Conservation (phyloP, 805 yeast species). For the Lipomyces japonicus region DNA sequence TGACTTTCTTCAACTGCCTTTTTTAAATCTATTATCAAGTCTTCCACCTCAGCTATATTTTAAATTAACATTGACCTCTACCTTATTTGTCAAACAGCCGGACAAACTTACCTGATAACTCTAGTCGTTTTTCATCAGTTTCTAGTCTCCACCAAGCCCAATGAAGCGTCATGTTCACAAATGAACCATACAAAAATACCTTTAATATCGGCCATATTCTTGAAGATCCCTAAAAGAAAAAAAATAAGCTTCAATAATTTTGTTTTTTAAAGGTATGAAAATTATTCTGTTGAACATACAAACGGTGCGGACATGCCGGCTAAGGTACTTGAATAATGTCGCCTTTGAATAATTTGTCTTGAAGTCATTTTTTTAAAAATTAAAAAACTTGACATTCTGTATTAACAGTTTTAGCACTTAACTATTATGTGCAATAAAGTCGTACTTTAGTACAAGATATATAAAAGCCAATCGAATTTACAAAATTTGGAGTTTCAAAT, state of each 20-base stretch:
- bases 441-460: not conserved
- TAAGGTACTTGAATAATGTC: not conserved
- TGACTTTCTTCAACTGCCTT: not conserved
- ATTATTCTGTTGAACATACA: not conserved
- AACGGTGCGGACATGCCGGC: not conserved
- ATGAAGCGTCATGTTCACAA: slow-evolving; percentile 20
- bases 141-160: slow-evolving; percentile 28
- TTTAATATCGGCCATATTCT: slow-evolving; percentile 21
- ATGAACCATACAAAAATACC: slow-evolving; percentile 23
- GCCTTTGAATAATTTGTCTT: not conserved
- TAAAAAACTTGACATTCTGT: not conserved
- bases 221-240: slow-evolving; percentile 19
- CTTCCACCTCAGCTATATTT: too few species aligned
- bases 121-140: slow-evolving; percentile 13
- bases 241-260: too few species aligned
- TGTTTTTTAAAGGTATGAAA: not conserved
- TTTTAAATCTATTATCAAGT: too few species aligned
- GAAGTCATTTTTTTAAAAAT: not conserved
- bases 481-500: not conserved
- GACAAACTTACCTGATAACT: slow-evolving; percentile 10
- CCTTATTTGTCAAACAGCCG: not conserved
- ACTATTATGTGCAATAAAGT: not conserved
- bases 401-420: too few species aligned
- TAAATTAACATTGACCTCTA: too few species aligned
- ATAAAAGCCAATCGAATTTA: not conserved